Conservation (phyloP, 2,329 filamentous ascomycete species). For the Talaromyces sp. region DNA sequence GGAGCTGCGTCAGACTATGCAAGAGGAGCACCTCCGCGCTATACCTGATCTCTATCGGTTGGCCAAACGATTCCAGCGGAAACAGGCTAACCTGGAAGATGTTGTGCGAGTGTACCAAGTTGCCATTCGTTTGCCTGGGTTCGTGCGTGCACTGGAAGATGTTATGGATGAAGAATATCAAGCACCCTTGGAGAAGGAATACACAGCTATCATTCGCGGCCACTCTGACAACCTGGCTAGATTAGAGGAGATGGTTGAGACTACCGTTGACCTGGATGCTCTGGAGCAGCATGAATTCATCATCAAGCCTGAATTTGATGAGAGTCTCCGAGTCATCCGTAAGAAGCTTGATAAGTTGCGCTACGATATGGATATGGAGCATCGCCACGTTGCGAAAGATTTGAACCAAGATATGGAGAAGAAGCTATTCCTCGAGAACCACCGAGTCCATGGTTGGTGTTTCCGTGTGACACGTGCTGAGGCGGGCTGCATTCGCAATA, state of each 20-base stretch:
- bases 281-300: slow-evolving; percentile 97
- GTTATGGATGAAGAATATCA: slow-evolving; percentile 96
- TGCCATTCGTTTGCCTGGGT: slow-evolving; percentile 84
- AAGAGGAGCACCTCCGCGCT: slow-evolving; percentile 89
- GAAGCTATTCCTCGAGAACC: slow-evolving; percentile 96
- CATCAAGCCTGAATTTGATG: slow-evolving; percentile 98
- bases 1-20: slow-evolving; percentile 90
- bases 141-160: slow-evolving; percentile 83
- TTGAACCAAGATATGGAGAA: slow-evolving; percentile 93
- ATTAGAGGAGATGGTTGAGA: slow-evolving; percentile 97
- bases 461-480: slow-evolving; percentile 90
- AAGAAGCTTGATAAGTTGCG: slow-evolving; percentile 86
- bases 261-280: slow-evolving; percentile 92
- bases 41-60: slow-evolving; percentile 94
- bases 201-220: slow-evolving; percentile 79
- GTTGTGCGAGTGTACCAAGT: slow-evolving; percentile 96
- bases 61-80: slow-evolving; percentile 91
- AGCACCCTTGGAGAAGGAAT: slow-evolving; percentile 80
- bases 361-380: slow-evolving; percentile 81
- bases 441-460: slow-evolving; percentile 94
- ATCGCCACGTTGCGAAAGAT: slow-evolving; percentile 73
- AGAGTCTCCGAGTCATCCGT: slow-evolving; percentile 80
- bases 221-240: slow-evolving; percentile 79
- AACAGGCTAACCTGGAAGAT: slow-evolving; percentile 88
- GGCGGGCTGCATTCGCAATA: slow-evolving; percentile 90